Base-by-base conservation (phyloP, 805 yeast genomes). In the Hyphopichia homilentoma region DNA sequence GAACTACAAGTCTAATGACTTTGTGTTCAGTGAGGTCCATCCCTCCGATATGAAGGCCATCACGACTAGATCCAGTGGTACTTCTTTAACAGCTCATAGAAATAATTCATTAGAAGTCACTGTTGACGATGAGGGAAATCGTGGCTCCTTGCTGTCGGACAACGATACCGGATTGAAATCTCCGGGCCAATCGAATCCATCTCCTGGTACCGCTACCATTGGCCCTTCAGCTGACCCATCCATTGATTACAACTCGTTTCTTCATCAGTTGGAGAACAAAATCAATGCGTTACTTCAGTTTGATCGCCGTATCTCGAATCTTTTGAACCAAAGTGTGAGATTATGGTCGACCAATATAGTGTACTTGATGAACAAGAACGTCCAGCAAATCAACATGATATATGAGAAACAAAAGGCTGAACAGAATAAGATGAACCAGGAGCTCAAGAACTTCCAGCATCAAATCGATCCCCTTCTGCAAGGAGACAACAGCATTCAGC, bases 1-100 rank as follows among this genome's bases (percentile, higher is more conserved):
- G 43, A 74, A 70, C 44, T 52, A 66, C 33, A 67, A 67, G 16
- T 64, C 54, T 33, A 54, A 54, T 12, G 59, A 55, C n/a, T 50
- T 68, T 30, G 40, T 59, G 13, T 48, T 45, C 15, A 48, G 58
- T 38, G 57, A 55, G 13, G 28, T 45, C 2, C 54, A 52, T 13
- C 33, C 43, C 16, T 53, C 61, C 59, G n/a, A n/a, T n/a, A n/a
- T n/a, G n/a, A n/a, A n/a, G n/a, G n/a, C n/a, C n/a, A n/a, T n/a
- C n/a, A n/a, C n/a, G n/a, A n/a, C n/a, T n/a, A n/a, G n/a, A n/a
- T n/a, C n/a, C n/a, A n/a, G n/a, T n/a, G n/a, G n/a, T n/a, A n/a
- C n/a, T n/a, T n/a, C n/a, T n/a, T n/a, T n/a, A n/a, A 48, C 52
- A 39, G 49, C 50, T 13, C 54, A 51, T 35, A 15, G 13, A n/a